Conservation (phyloP, 148 eudicot genomes). For the Bassia scoparia region DNA sequence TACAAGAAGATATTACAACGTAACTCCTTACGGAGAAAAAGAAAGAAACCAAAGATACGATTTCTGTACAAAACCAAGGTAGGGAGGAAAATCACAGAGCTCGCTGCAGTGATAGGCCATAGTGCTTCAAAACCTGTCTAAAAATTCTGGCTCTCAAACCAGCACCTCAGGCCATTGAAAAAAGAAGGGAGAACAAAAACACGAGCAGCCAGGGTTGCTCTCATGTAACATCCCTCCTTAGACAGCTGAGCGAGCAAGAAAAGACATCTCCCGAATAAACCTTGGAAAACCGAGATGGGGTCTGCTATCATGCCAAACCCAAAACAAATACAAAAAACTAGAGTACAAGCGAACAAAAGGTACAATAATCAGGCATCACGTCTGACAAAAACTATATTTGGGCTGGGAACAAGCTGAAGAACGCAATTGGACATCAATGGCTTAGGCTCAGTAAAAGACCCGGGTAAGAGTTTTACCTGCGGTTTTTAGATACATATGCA, state of each 20-base stretch:
- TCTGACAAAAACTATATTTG: constrained; percentile 38
- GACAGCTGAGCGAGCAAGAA: constrained; percentile 28
- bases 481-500: constrained; percentile 5
- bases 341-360: background rate
- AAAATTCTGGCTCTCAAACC: constrained; percentile 18
- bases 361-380: constrained; percentile 28
- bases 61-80: constrained; percentile 23
- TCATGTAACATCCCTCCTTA: constrained; percentile 30
- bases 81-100: constrained; percentile 35
- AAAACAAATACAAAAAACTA: background rate
- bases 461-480: constrained; percentile 42
- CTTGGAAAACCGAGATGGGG: constrained; percentile 11
- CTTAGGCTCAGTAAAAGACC: constrained; percentile 29
- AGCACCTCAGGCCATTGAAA: constrained; percentile 31
- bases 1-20: background rate
- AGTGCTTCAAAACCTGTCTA: constrained; percentile 35
- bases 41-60: background rate
- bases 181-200: constrained; percentile 29
- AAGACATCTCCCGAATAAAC: constrained; percentile 23
- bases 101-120: constrained; percentile 24
- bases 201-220: constrained; percentile 17
- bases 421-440: constrained; percentile 34
- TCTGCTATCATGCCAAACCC: background rate
- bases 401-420: constrained; percentile 47
- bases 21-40: constrained; percentile 20